A percentile compares a stretch with the other conserved stretches of the same genome.
Evolutionary conservation across 2,329 filamentous ascomycete genomes (phyloP).

Genomic region (Fulvia fulva): DNA sequence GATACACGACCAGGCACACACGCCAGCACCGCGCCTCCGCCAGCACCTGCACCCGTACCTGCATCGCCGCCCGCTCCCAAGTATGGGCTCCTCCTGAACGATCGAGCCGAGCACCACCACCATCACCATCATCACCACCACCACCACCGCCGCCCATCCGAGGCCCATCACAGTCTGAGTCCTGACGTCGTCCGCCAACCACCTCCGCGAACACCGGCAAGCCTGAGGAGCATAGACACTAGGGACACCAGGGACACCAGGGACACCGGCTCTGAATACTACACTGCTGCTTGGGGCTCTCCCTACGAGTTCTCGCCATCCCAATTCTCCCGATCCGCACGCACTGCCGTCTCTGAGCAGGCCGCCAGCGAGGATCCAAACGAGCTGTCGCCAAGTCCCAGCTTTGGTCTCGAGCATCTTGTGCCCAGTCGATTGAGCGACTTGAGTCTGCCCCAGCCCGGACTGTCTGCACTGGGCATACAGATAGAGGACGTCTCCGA

Average conservation of each 20-base stretch:
- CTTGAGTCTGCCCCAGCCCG: constrained; percentile 17
- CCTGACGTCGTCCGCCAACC: constrained; percentile 24
- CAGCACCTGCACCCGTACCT: constrained; percentile 12
- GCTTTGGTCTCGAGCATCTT: constrained; percentile 35
- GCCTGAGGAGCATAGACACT: constrained; percentile 26
- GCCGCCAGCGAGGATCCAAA: constrained; percentile 25
- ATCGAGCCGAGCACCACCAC: neutral
- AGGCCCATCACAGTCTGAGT: constrained; percentile 8
- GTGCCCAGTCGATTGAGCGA: constrained; percentile 30
- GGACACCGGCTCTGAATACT: constrained; percentile 34
- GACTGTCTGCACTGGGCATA: constrained; percentile 13
- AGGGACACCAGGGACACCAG: no score
- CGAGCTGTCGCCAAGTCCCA: constrained; percentile 29
- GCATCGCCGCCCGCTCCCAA: constrained; percentile 20
- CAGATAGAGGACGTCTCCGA: constrained; percentile 18
- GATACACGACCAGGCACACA: constrained; percentile 6
- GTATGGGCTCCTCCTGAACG: constrained; percentile 16
- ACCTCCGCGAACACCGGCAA: constrained; percentile 30
- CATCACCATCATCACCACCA: constrained; percentile 5
- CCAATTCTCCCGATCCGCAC: constrained; percentile 29
- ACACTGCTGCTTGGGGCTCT: constrained; percentile 86
- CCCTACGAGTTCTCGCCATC: constrained; percentile 70
- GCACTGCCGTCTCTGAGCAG: constrained; percentile 31
- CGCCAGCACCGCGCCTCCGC: constrained; percentile 14
- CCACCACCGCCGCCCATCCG: constrained; percentile 4